These are phyloP conservation scores for Skeletonema marinoi DNA, from an alignment of 108 stramenopile genomes.

Conservation along the genomic window DNA sequence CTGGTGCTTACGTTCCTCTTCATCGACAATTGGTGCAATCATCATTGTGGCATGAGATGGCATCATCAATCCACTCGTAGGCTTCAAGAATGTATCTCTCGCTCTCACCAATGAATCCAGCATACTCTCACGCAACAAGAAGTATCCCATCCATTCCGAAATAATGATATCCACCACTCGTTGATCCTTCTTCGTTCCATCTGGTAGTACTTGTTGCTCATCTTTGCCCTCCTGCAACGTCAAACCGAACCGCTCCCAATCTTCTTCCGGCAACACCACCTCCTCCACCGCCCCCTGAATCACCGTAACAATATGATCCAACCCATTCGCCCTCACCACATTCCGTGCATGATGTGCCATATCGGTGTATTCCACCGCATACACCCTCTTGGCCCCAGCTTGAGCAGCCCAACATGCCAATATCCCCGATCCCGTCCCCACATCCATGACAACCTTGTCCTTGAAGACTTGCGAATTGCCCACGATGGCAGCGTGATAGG, in stretches of 20 bases:
- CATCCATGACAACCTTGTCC: too few relatives aligned
- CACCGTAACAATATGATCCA: conserved; percentile 94
- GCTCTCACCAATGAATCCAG: too few relatives aligned
- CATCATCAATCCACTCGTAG: conserved; percentile 92
- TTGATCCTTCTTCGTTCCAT: conserved; percentile 60
- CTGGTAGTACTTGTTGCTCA: conserved; percentile 43
- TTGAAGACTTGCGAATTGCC: too few relatives aligned
- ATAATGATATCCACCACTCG: conserved; percentile 94
- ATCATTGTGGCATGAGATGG: conserved; percentile 96
- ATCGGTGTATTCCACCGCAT: conserved; percentile 48
- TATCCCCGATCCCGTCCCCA: too few relatives aligned
- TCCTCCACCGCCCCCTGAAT: conserved; percentile 86
- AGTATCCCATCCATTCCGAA: conserved; percentile 99
- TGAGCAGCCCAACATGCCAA: too few relatives aligned
- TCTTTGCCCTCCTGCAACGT: too few relatives aligned
- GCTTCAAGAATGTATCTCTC: too few relatives aligned
- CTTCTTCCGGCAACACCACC: too few relatives aligned
- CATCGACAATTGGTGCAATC: conserved; percentile 88
- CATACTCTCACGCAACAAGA: conserved; percentile 84
- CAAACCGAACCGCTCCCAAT: too few relatives aligned
- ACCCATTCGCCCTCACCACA: conserved; percentile 91
- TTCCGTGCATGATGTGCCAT: conserved; percentile 94
- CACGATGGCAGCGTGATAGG: conserved; percentile 97
- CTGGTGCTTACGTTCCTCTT: conserved; percentile 85
- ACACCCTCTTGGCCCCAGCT: too few relatives aligned